phyloP scores from a whole-genome alignment of 208 protist species.

The Trichomonas tenax region DNA sequence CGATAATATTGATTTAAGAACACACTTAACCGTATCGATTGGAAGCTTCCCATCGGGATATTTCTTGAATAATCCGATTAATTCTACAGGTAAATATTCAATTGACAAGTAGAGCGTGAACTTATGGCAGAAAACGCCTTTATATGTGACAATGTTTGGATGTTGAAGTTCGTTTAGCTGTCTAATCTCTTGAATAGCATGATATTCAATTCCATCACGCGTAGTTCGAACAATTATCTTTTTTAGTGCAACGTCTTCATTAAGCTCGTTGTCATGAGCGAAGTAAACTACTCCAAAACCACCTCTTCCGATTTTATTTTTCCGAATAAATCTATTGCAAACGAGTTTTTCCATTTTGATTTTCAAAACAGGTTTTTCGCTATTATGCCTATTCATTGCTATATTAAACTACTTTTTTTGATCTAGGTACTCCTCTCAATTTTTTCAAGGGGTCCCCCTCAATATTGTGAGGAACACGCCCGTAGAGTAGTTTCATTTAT shows the following conservation, averaged over 20 bases:
- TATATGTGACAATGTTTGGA: not conserved
- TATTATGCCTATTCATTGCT: too few relatives aligned
- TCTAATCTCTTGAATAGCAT: not conserved
- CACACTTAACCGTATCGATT: not conserved
- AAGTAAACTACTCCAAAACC: not conserved
- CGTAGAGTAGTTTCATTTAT: too few relatives aligned
- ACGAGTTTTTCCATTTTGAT: not conserved
- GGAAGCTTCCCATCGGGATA: not conserved
- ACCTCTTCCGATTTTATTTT: not conserved
- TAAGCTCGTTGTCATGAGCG: not conserved
- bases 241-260: not conserved
- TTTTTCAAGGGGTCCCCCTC: too few relatives aligned
- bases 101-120: not conserved
- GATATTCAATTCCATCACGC: not conserved
- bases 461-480: too few relatives aligned
- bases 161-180: not conserved
- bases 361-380: too few relatives aligned
- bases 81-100: not conserved
- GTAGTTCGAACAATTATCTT: not conserved
- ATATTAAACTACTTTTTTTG: too few relatives aligned
- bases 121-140: not conserved
- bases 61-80: not conserved
- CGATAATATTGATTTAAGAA: not conserved
- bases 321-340: not conserved
- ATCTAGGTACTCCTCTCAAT: too few relatives aligned